Conservation (phyloP, 139 green algal genomes). For the Monoraphidium neglectum region DNA sequence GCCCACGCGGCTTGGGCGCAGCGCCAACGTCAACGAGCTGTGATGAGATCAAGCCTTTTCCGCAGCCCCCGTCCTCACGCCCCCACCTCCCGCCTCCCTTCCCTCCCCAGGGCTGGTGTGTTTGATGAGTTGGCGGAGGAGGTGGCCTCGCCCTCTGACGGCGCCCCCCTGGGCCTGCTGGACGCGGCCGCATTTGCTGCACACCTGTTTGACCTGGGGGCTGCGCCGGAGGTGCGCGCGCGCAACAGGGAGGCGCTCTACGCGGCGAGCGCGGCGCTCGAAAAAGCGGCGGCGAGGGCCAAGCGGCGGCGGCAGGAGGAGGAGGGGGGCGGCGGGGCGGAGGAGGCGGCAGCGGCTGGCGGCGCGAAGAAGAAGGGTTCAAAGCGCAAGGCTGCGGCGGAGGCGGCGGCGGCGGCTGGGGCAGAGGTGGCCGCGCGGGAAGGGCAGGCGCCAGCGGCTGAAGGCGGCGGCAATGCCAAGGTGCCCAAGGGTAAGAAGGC, state of each 20-base stretch:
- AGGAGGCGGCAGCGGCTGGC: not conserved
- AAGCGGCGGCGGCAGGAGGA: constrained; percentile 9
- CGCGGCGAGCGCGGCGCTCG: constrained; percentile 47
- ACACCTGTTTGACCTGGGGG: constrained; percentile 67
- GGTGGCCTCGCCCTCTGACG: constrained; percentile 22
- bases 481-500: no score
- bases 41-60: no score
- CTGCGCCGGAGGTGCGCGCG: constrained; percentile 25
- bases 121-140: constrained; percentile 63
- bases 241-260: constrained; percentile 74
- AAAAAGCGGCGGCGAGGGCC: constrained; percentile 38
- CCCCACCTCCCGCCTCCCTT: no score
- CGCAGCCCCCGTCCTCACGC: no score
- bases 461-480: no score
- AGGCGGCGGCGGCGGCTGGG: not conserved
- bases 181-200: constrained; percentile 44
- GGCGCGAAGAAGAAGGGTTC: constrained; percentile 14
- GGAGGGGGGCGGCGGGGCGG: constrained; percentile 4
- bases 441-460: no score
- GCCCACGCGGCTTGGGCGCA: no score
- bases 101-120: constrained; percentile 20
- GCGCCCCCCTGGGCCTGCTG: constrained; percentile 33
- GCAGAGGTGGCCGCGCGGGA: no score
- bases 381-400: constrained; percentile 3
- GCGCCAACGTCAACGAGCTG: no score